Base-by-base conservation (phyloP, 495 filamentous ascomycete genomes). In the Xylaria bambusicola region DNA sequence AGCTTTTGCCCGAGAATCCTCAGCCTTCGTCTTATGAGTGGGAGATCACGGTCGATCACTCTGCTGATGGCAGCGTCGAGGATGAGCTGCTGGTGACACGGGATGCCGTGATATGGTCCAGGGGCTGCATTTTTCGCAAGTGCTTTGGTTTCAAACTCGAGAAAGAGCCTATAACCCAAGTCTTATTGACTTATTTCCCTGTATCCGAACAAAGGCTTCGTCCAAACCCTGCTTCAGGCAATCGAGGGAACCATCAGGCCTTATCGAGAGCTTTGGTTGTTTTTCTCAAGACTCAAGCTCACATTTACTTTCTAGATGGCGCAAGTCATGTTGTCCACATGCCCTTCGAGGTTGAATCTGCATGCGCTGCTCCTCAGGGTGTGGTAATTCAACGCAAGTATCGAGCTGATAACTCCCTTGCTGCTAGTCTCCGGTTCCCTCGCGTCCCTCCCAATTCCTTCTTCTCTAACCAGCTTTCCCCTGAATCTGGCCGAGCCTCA, bases 31-130 rank as follows among this genome's bases (percentile, higher is more conserved):
- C 81, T 13, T 97, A 96, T 70, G 80, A 75, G 47, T 99, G 93
- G 92, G 73, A 87, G 60, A 85, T 77, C 47, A 68, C 75, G 2
- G 66, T 65, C 54, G 67, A 71, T 62, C 77, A 79, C 44, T 76
- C 81, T 41, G 29, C 27, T 10, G 68, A 80, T 27, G 75, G 67
- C 3, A 71, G 75, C 18, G 78, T 78, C 44, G 85, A 90, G 60
- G 94, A 99, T 55, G 94, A 98, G 71, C 73, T 98, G n/a, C 75
- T 97, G 23, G 86, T 87, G 56, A 97, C 93, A 3, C 82, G 88
- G 31, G 81, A 81, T 60, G 89, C 89, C 64, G 94, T 96, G 33
- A 85, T 97, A 59, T 99, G 93, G 93, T 96, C 91, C 31, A 84
- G 90, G 52, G 92, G 90, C 42, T 88, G 88, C 47, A 77, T 95